Evolutionary conservation across 371 early-diverging fungal species (phyloP).

Genomic region (Actinomortierella ambigua): DNA sequence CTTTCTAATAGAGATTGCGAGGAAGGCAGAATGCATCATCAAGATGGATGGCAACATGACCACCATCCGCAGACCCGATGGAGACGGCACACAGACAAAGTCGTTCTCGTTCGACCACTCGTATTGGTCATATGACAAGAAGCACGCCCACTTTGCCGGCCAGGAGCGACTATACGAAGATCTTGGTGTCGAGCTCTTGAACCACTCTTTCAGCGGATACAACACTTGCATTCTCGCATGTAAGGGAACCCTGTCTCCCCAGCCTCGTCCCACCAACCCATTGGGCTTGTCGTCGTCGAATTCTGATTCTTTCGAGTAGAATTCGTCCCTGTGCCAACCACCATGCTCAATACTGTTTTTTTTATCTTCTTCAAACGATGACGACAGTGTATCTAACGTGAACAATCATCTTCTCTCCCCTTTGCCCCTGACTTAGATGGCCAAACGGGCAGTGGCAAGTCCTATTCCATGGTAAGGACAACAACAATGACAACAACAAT

Average conservation of each 20-base stretch:
- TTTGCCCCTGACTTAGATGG: slow-evolving; percentile 62
- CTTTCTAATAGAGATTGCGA: slow-evolving; percentile 56
- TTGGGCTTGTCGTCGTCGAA: not conserved
- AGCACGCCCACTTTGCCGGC: slow-evolving; percentile 70
- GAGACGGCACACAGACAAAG: slow-evolving; percentile 53
- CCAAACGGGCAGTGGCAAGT: slow-evolving; percentile 88
- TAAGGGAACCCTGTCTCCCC: slow-evolving; percentile 24
- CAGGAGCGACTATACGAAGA: slow-evolving; percentile 80
- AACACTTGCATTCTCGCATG: slow-evolving; percentile 90
- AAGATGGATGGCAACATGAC: slow-evolving; percentile 77
- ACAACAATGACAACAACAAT: not conserved
- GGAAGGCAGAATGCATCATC: slow-evolving; percentile 65
- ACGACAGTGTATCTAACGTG: not conserved
- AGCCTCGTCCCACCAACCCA: not conserved
- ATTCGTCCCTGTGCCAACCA: not conserved
- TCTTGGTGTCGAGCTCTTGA: slow-evolving; percentile 76
- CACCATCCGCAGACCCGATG: slow-evolving; percentile 62
- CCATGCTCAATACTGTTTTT: slow-evolving; percentile 2
- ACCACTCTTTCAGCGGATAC: slow-evolving; percentile 89
- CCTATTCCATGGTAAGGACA: slow-evolving; percentile 79
- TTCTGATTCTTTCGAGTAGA: no score
- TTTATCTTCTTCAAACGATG: slow-evolving; percentile 1
- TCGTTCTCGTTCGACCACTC: slow-evolving; percentile 86
- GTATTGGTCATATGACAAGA: slow-evolving; percentile 81
- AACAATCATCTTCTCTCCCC: not conserved